Base-by-base conservation (phyloP, 352 stramenopile species). In the Globisporangium okanoganense region DNA sequence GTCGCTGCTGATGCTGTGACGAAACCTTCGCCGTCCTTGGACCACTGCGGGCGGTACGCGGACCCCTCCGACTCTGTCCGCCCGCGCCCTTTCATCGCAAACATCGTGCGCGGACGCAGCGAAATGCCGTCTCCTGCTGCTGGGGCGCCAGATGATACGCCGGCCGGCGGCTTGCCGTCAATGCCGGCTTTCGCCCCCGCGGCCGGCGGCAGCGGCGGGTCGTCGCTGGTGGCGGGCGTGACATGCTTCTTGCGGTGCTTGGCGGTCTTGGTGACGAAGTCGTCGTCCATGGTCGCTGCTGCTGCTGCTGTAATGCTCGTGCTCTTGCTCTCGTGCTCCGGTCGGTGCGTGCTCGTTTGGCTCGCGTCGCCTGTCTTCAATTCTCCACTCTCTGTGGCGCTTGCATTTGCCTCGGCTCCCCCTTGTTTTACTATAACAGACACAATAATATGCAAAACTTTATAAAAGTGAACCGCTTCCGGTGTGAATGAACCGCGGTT, bases 101-200 rank as follows among this genome's bases (percentile, higher is more conserved):
- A 95, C 85, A 95, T 95, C 40, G 82, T 95, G 58, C 85, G 83
- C 62, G 85, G 85, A n/a, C 85, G 70, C 58, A 95, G 66, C 47
- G 83, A 93, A 44, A 93, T 92, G 47, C 70, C 65, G 27, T 27
- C 51, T 61, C 45, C 56, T 18, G 43, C 50, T 4, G 48, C 24
- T 20, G 58, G 22, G 58, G 41, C 58, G 58, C 22, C 48, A 25
- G 50, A 49, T 20, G 22, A n/a, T n/a, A n/a, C n/a, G n/a, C 49
- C 49, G 5, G 49, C 27, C 29, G 62, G 48, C 27, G 50, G 53
- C 31, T 61, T 58, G 38, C 52, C 55, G 33, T 49, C 49, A 56
- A 43, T 43, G 49, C 25, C 35, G 35, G 54, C 38, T 48, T 62
- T 55, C 25, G 48, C 18, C 54, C 55, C 40, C 40, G 40, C 18